Percentiles rank a stretch among this genome's conserved stretches.
These are phyloP conservation scores for Wickerhamiella dianesei DNA, from an alignment of 805 yeast genomes.

Conservation along the genomic window DNA sequence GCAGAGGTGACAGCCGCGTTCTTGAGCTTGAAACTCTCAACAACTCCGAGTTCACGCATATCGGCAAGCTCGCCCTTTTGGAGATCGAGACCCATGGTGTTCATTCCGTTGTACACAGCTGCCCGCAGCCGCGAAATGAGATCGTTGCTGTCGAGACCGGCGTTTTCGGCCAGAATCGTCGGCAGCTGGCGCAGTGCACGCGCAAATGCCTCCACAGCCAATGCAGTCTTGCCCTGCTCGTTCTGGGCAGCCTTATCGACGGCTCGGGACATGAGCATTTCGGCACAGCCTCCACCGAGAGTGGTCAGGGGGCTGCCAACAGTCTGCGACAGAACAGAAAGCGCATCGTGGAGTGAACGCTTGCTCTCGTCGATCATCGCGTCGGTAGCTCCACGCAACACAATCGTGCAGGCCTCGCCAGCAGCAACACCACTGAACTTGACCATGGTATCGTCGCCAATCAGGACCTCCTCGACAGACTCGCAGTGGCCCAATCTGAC, in stretches of 20 bases:
- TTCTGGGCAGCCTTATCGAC: slow-evolving; percentile 87
- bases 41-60: slow-evolving; percentile 85
- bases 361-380: slow-evolving; percentile 94
- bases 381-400: slow-evolving; percentile 93
- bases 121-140: slow-evolving; percentile 81
- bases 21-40: slow-evolving; percentile 86
- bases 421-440: slow-evolving; percentile 92
- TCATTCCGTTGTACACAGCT: slow-evolving; percentile 80
- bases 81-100: slow-evolving; percentile 83
- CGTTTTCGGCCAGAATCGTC: slow-evolving; percentile 89
- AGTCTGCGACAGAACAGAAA: slow-evolving; percentile 89
- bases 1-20: slow-evolving; percentile 90
- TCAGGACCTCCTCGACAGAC: slow-evolving; percentile 73
- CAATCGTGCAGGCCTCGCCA: slow-evolving; percentile 93
- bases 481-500: slow-evolving; percentile 85
- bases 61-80: slow-evolving; percentile 77
- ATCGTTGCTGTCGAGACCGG: slow-evolving; percentile 91
- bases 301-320: slow-evolving; percentile 85
- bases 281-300: slow-evolving; percentile 90
- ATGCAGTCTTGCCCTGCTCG: slow-evolving; percentile 80
- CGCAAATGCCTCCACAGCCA: slow-evolving; percentile 91
- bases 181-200: slow-evolving; percentile 91
- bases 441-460: slow-evolving; percentile 84
- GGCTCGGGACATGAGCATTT: slow-evolving; percentile 93
- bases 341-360: slow-evolving; percentile 91